Percentiles rank a stretch among this genome's conserved stretches.
phyloP scores from a whole-genome alignment of 129 eudicot genomes.

The Escallonia herrerae region DNA sequence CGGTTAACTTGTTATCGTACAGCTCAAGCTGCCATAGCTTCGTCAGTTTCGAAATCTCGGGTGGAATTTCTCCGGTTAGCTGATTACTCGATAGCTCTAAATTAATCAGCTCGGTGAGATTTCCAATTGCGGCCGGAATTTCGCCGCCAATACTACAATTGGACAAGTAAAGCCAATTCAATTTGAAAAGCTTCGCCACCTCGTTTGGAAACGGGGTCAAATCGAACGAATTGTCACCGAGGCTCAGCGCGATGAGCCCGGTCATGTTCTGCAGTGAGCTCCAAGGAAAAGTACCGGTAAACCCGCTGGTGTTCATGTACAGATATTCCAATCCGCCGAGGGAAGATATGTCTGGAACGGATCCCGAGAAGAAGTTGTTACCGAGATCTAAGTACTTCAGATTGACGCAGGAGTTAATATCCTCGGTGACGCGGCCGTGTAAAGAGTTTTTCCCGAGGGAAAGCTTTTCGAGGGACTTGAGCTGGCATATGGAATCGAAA shows the following conservation, averaged over 20 bases:
- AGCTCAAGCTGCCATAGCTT: conserved; percentile 60
- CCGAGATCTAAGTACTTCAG: conserved; percentile 70
- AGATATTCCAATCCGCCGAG: conserved; percentile 33
- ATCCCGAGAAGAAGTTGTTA: conserved; percentile 61
- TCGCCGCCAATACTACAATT: conserved; percentile 69
- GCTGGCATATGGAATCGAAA: conserved; percentile 42
- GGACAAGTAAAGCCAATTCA: conserved; percentile 69
- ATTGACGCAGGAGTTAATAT: conserved; percentile 39
- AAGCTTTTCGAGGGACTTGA: conserved; percentile 48
- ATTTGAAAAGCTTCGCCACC: conserved; percentile 30
- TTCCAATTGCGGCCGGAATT: conserved; percentile 69
- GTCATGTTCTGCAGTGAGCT: conserved; percentile 49
- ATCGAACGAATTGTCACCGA: conserved; percentile 75
- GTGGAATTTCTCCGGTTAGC: conserved; percentile 67
- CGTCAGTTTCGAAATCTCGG: conserved; percentile 39
- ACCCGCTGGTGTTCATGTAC: conserved; percentile 50
- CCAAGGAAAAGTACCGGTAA: conserved; percentile 75
- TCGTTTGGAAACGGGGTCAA: conserved; percentile 45
- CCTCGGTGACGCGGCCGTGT: conserved; percentile 27
- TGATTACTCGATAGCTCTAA: conserved; percentile 49
- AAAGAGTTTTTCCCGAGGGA: conserved; percentile 50
- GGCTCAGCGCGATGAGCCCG: conserved; percentile 39
- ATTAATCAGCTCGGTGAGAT: conserved; percentile 42
- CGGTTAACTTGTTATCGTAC: conserved; percentile 22
- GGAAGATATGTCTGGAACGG: conserved; percentile 47